Conservation (phyloP, 345 rosid species). For the Conringia planisiliqua region DNA sequence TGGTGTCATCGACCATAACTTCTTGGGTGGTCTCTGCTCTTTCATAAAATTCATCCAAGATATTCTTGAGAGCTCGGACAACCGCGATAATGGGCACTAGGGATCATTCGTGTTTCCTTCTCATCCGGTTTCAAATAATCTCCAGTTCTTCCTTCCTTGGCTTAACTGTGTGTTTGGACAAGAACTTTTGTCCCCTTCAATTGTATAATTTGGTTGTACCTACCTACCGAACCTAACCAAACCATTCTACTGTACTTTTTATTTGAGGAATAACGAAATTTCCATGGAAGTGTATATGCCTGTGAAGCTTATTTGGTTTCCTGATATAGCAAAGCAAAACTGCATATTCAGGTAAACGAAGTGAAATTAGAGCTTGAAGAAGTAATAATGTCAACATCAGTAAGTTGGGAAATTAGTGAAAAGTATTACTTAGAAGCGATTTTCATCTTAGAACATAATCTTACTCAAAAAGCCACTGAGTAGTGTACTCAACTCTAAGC, state of each 20-base stretch:
- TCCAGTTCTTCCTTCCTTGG: neutral
- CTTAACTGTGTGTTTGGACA: conserved; percentile 6
- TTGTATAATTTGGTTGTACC: neutral
- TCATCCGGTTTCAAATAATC: neutral
- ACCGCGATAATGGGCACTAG: conserved; percentile 25
- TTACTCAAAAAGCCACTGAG: conserved; percentile 27
- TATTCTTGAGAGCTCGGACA: conserved; percentile 45
- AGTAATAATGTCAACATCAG: conserved; percentile 19
- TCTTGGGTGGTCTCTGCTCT: conserved; percentile 90
- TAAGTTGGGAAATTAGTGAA: conserved; percentile 4
- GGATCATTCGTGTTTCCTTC: neutral
- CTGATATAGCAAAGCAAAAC: conserved; percentile 18
- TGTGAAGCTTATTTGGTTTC: conserved; percentile 14
- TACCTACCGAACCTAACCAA: neutral
- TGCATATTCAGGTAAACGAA: neutral
- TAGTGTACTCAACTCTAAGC: conserved; percentile 36
- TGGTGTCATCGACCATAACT: conserved; percentile 86
- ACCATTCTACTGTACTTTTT: neutral
- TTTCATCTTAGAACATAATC: conserved; percentile 19
- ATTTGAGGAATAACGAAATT: neutral
- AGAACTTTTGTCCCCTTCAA: neutral
- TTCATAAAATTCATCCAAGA: conserved; percentile 69
- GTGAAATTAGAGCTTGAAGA: conserved; percentile 26
- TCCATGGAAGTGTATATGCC: neutral
- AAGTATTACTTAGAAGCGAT: conserved; percentile 25